Evolutionary conservation across 1,139 yeast genomes (phyloP).

Genomic region (Kodamaea arcana): DNA sequence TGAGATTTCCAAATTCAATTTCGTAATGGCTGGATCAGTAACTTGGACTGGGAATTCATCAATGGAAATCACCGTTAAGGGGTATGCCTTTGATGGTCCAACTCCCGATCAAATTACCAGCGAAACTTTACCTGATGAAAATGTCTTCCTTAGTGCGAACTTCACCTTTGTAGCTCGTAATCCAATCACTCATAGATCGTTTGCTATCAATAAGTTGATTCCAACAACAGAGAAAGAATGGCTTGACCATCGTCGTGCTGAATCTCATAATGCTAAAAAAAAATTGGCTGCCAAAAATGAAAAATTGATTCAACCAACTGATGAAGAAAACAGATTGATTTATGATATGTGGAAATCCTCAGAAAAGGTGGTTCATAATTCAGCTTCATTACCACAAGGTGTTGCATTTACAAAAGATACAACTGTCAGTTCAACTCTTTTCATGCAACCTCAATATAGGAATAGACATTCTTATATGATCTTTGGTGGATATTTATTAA

Average conservation of each 20-base stretch:
- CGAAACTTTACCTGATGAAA: conserved; percentile 44
- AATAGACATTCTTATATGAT: conserved; percentile 92
- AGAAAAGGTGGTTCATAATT: conserved; percentile 31
- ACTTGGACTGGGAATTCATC: conserved; percentile 94
- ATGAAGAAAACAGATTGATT: conserved; percentile 65
- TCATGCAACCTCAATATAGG: conserved; percentile 96
- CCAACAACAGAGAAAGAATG: conserved; percentile 75
- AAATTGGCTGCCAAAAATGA: conserved; percentile 68
- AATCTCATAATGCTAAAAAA: conserved; percentile 81
- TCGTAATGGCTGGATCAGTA: conserved; percentile 80
- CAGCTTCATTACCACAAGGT: conserved; percentile 26
- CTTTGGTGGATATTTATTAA: conserved; percentile 86
- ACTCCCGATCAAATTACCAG: conserved; percentile 41
- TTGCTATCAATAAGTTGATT: conserved; percentile 74
- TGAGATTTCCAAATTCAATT: conserved; percentile 69
- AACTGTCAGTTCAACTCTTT: conserved; percentile 63
- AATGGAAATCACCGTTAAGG: conserved; percentile 91
- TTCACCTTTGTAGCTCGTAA: conserved; percentile 95
- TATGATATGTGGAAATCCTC: conserved; percentile 75
- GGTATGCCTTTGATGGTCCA: conserved; percentile 64
- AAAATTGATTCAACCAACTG: conserved; percentile 66
- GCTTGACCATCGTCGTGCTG: conserved; percentile 83
- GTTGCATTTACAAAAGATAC: conserved; percentile 70
- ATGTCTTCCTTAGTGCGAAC: conserved; percentile 72
- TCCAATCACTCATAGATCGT: conserved; percentile 82